These are phyloP conservation scores for Ceratocystis cubensis DNA, from an alignment of 2,329 filamentous ascomycete genomes.

Conservation along the genomic window DNA sequence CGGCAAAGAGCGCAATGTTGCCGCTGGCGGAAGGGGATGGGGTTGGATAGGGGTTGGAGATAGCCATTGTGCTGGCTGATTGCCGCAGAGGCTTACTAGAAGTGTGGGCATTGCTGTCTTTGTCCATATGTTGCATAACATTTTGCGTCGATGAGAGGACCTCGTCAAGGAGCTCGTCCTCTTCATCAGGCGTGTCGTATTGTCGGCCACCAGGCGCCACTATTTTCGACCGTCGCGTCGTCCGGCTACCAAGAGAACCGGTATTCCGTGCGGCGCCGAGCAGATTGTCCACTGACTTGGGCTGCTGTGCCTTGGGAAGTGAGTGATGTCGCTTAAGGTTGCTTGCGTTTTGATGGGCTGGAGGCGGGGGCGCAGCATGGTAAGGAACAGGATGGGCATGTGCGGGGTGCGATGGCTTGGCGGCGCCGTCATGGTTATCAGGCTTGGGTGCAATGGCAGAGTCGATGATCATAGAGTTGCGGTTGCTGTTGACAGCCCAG, in stretches of 20 bases:
- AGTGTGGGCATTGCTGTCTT: slow-evolving; percentile 32
- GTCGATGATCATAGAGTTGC: slow-evolving; percentile 73
- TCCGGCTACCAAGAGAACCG: slow-evolving; percentile 15
- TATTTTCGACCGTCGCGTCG: slow-evolving; percentile 63
- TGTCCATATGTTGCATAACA: slow-evolving; percentile 59
- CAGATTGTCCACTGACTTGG: slow-evolving; percentile 52
- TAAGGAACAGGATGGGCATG: slow-evolving; percentile 39
- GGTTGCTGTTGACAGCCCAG: slow-evolving; percentile 58
- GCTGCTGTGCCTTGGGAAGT: slow-evolving; percentile 45
- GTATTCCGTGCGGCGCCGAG: slow-evolving; percentile 36
- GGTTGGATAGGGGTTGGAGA: slow-evolving; percentile 52
- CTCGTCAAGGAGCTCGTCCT: slow-evolving; percentile 90
- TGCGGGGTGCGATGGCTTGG: slow-evolving; percentile 29
- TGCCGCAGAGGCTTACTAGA: slow-evolving; percentile 38
- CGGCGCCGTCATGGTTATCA: slow-evolving; percentile 47
- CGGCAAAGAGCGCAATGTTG: slow-evolving; percentile 62
- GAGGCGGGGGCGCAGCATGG: slow-evolving; percentile 37
- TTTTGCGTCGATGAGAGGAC: slow-evolving; percentile 65
- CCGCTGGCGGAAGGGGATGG: slow-evolving; percentile 71
- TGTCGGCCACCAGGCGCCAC: slow-evolving; percentile 58
- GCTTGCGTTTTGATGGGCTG: slow-evolving; percentile 40
- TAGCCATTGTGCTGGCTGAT: slow-evolving; percentile 49
- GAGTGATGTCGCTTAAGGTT: slow-evolving; percentile 54
- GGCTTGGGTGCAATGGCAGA: slow-evolving; percentile 39
- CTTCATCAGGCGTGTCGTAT: slow-evolving; percentile 91